A percentile compares a stretch with the other conserved stretches of the same genome.
phyloP scores from a whole-genome alignment of 192 early-diverging fungal genomes.

The Backusella morwellensis region DNA sequence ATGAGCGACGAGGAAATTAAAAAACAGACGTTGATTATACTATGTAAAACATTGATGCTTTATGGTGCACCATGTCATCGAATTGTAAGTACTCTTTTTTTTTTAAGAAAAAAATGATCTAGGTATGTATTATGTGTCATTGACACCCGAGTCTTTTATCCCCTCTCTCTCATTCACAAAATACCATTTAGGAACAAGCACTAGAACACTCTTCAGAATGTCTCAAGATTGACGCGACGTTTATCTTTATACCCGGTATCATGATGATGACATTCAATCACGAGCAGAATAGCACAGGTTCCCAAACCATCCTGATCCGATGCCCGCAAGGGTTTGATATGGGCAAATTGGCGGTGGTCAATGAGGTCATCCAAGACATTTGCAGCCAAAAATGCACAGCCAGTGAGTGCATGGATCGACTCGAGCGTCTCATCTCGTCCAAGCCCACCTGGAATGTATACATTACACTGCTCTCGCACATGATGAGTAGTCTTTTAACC shows the following conservation, averaged over 20 bases:
- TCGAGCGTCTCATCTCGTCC: conserved; percentile 52
- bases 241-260: conserved; percentile 62
- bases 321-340: conserved; percentile 64
- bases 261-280: conserved; percentile 67
- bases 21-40: conserved; percentile 38
- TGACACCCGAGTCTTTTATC: background rate
- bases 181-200: conserved; percentile 30
- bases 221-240: conserved; percentile 58
- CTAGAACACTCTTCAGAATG: conserved; percentile 37
- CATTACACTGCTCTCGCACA: conserved; percentile 46
- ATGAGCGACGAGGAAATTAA: background rate
- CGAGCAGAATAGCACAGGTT: conserved; percentile 40
- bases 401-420: conserved; percentile 41
- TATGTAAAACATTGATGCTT: conserved; percentile 42
- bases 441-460: conserved; percentile 56
- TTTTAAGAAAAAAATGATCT: background rate
- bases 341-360: conserved; percentile 60
- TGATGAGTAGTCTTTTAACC: conserved; percentile 52
- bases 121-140: background rate
- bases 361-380: conserved; percentile 50
- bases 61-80: conserved; percentile 49
- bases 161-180: no score
- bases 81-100: conserved; percentile 29
- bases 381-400: conserved; percentile 44
- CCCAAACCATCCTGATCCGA: conserved; percentile 66